A percentile compares a stretch with the other conserved stretches of the same genome.
Conservation (phyloP, 345 rosid genomes). For the Leavenworthia alabamica region DNA sequence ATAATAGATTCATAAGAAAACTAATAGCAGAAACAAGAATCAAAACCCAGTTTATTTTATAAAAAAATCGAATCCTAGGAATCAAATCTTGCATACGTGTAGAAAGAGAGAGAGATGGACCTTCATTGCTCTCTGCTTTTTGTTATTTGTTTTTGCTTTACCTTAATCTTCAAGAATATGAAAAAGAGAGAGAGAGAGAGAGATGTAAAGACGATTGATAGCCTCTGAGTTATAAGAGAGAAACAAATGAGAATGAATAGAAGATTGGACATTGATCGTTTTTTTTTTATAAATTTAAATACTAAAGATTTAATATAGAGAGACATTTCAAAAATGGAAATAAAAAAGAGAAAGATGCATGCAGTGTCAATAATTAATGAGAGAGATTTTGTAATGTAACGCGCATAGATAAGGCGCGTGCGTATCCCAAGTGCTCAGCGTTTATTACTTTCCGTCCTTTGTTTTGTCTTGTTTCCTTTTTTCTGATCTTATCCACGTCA, state of each 20-base stretch:
- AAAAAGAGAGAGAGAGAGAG: slow-evolving; percentile 32
- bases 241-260: neutral
- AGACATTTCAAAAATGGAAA: no score
- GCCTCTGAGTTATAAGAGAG: neutral
- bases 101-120: slow-evolving; percentile 31
- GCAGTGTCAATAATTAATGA: no score
- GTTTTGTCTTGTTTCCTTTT: no score
- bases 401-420: no score
- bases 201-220: neutral
- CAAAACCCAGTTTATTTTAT: neutral
- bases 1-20: neutral
- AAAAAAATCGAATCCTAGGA: slow-evolving; percentile 3
- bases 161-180: slow-evolving; percentile 5
- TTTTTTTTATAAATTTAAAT: no score
- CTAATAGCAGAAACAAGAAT: slow-evolving; percentile 16
- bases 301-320: no score
- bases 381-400: no score
- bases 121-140: slow-evolving; percentile 43
- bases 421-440: no score
- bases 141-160: neutral
- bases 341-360: no score
- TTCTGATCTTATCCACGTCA: no score
- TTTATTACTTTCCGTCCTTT: no score
- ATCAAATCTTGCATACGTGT: slow-evolving; percentile 22
- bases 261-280: no score